phyloP scores from a whole-genome alignment of 495 filamentous ascomycete species.

The Paragyromitra xinjiangensis region DNA sequence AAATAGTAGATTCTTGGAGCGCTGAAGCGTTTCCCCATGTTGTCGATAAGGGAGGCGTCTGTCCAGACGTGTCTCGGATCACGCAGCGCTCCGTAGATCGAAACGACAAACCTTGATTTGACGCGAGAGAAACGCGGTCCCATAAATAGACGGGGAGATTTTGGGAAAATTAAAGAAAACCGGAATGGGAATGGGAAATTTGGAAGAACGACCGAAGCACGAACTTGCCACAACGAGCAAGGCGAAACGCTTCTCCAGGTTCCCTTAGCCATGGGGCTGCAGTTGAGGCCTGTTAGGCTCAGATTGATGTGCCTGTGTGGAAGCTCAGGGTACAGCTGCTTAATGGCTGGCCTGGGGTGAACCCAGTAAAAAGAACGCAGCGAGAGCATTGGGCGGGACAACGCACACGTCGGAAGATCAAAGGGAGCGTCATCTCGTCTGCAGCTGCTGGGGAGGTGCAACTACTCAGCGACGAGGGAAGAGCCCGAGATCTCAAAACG shows the following conservation, averaged over 20 bases:
- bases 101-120: constrained; percentile 48
- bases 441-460: constrained; percentile 27
- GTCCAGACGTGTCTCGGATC: constrained; percentile 53
- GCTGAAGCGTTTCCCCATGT: constrained; percentile 36
- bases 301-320: constrained; percentile 40
- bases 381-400: constrained; percentile 40
- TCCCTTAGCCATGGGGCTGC: constrained; percentile 29
- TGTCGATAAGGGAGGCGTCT: constrained; percentile 49
- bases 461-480: constrained; percentile 37
- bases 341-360: constrained; percentile 41
- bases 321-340: constrained; percentile 19
- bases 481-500: constrained; percentile 50
- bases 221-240: constrained; percentile 47
- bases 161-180: constrained; percentile 25
- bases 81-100: constrained; percentile 50
- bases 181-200: constrained; percentile 48
- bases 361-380: constrained; percentile 42
- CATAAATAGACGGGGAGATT: constrained; percentile 44
- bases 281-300: constrained; percentile 32
- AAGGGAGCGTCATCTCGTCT: constrained; percentile 40
- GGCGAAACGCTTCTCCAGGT: constrained; percentile 41
- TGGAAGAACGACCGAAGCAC: constrained; percentile 20
- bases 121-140: constrained; percentile 51
- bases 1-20: constrained; percentile 36
- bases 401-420: constrained; percentile 45